Evolutionary conservation across 169 alveolate genomes (phyloP).

Genomic region (Cystoisospora suis): DNA sequence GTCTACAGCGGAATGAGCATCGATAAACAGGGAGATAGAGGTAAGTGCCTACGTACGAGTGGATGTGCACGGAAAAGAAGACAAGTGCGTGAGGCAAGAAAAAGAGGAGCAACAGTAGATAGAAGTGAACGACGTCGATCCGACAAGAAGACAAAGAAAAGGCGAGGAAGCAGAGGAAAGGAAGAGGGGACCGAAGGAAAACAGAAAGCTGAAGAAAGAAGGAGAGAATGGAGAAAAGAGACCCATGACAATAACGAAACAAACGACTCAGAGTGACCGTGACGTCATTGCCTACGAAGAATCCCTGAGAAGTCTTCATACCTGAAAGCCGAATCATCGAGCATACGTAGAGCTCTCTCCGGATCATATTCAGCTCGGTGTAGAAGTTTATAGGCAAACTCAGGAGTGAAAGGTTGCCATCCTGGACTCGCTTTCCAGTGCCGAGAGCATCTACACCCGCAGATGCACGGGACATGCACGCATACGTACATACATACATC

Average conservation of each 20-base stretch:
- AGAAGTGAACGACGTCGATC: no score
- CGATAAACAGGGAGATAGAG: no score
- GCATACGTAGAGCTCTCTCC: conserved; percentile 78
- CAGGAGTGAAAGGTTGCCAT: conserved; percentile 91
- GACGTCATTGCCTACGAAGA: background rate
- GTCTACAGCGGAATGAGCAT: no score
- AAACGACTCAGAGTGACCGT: background rate
- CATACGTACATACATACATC: background rate
- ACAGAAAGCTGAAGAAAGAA: background rate
- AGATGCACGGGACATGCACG: background rate
- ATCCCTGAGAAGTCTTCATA: background rate
- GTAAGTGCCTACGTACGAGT: no score
- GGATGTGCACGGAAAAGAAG: no score
- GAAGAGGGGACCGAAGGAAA: background rate
- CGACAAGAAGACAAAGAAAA: background rate
- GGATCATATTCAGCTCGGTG: conserved; percentile 88
- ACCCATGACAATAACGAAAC: background rate
- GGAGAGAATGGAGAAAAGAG: background rate
- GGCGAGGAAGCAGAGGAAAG: background rate
- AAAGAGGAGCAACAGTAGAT: no score
- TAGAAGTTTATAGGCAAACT: conserved; percentile 84
- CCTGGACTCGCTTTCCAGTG: conserved; percentile 85
- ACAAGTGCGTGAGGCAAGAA: no score
- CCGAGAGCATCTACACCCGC: conserved; percentile 80
- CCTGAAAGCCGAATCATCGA: conserved; percentile 82